Conservation (phyloP, 768 basidiomycete genomes). For the Lentinula lateritia region DNA sequence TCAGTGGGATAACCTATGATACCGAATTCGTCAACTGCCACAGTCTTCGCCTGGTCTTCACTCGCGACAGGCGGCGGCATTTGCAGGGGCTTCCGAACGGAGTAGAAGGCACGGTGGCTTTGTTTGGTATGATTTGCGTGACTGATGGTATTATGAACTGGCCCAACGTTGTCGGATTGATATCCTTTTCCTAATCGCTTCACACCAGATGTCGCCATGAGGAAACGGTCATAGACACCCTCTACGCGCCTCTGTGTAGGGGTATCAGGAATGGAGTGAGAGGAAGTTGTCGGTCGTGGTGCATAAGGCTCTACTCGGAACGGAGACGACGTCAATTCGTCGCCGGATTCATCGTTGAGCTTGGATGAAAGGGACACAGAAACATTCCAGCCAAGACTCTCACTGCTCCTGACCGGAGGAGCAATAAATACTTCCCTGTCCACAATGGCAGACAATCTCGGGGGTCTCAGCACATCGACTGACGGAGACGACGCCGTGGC, state of each 20-base stretch:
- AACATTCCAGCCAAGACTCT: slow-evolving; percentile 10
- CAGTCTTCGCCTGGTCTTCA: slow-evolving; percentile 37
- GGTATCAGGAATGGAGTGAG: slow-evolving; percentile 39
- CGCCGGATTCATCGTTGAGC: slow-evolving; percentile 24
- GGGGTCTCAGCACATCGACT: slow-evolving; percentile 24
- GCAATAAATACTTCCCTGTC: slow-evolving; percentile 68
- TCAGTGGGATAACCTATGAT: slow-evolving; percentile 31
- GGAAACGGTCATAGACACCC: slow-evolving; percentile 75
- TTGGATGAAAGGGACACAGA: neutral
- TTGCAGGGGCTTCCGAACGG: slow-evolving; percentile 33
- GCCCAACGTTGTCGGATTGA: slow-evolving; percentile 59
- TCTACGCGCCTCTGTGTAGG: slow-evolving; percentile 60
- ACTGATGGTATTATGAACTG: slow-evolving; percentile 29
- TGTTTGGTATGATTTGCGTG: slow-evolving; percentile 24
- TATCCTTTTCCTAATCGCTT: slow-evolving; percentile 79
- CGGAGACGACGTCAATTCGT: slow-evolving; percentile 59
- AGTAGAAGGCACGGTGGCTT: slow-evolving; percentile 39
- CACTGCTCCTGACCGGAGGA: slow-evolving; percentile 36
- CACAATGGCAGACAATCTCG: slow-evolving; percentile 59
- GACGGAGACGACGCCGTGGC: slow-evolving; percentile 30
- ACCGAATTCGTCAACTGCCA: slow-evolving; percentile 65
- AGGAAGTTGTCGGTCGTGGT: slow-evolving; percentile 30
- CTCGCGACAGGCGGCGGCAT: slow-evolving; percentile 76
- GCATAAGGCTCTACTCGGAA: slow-evolving; percentile 64
- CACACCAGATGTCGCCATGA: slow-evolving; percentile 78